These are phyloP conservation scores for Piper longum DNA, from an alignment of 164 flowering plant genomes.

Conservation along the genomic window DNA sequence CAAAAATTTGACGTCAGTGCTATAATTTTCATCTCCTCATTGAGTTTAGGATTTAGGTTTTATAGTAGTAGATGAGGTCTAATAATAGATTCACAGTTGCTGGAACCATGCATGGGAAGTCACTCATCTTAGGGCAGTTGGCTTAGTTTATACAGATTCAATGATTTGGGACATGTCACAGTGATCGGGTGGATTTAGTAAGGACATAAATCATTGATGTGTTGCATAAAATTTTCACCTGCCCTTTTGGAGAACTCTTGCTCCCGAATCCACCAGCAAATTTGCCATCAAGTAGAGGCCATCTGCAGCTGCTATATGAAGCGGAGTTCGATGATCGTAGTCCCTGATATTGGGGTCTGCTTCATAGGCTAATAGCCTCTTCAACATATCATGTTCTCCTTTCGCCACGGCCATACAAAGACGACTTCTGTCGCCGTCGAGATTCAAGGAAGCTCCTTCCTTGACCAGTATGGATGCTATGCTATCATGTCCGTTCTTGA, in stretches of 20 bases:
- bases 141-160: too few relatives aligned
- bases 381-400: constrained; percentile 62
- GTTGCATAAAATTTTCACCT: constrained; percentile 30
- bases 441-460: constrained; percentile 49
- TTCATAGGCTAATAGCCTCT: constrained; percentile 52
- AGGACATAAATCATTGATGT: not conserved
- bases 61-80: too few relatives aligned
- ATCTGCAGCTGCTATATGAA: constrained; percentile 78
- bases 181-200: too few relatives aligned
- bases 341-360: constrained; percentile 76
- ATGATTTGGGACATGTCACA: too few relatives aligned
- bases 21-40: too few relatives aligned
- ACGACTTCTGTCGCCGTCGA: constrained; percentile 54
- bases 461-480: constrained; percentile 54
- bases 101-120: too few relatives aligned
- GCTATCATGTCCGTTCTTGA: constrained; percentile 64
- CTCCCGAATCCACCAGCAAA: constrained; percentile 69
- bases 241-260: constrained; percentile 71
- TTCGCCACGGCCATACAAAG: constrained; percentile 52
- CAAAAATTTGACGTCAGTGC: too few relatives aligned
- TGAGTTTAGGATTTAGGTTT: too few relatives aligned
- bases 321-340: constrained; percentile 76
- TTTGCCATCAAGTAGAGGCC: constrained; percentile 59
- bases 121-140: too few relatives aligned
- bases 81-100: too few relatives aligned